phyloP scores from a whole-genome alignment of 2,329 filamentous ascomycete species.

The Aspergillus latus region DNA sequence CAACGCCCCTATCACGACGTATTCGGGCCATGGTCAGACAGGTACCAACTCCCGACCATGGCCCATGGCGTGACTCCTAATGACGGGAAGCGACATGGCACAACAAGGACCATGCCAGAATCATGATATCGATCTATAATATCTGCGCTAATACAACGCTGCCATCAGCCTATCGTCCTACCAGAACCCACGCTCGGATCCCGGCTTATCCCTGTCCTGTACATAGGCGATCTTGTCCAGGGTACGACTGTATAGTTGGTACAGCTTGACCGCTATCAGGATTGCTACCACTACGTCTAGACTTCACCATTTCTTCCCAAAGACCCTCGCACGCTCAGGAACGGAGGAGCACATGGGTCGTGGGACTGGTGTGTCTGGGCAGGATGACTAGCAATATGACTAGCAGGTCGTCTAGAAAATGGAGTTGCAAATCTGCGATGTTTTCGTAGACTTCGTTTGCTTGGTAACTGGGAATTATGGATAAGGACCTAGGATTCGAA shows the following conservation, averaged over 20 bases:
- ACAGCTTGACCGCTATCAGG: neutral
- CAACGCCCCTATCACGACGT: neutral
- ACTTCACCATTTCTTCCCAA: neutral
- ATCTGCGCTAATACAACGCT: conserved; percentile 1
- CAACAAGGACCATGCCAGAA: conserved; percentile 1
- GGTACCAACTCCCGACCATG: neutral
- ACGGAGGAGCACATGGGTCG: neutral
- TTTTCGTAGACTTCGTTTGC: neutral
- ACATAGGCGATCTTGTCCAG: neutral
- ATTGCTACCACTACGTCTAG: neutral
- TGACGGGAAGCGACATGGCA: conserved; percentile 4
- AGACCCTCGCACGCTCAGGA: neutral
- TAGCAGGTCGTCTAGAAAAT: neutral
- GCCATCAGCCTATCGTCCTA: neutral
- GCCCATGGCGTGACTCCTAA: conserved; percentile 8
- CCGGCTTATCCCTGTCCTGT: conserved; percentile 1
- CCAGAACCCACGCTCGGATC: neutral
- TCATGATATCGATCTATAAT: conserved; percentile 10
- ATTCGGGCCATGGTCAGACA: neutral
- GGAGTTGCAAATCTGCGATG: neutral
- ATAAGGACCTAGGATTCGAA: neutral
- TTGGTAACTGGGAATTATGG: neutral
- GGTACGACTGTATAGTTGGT: neutral
- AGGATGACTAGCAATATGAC: too few relatives aligned
- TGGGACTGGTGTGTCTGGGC: neutral